A percentile compares a stretch with the other conserved stretches of the same genome.
Conservation (phyloP, 2,329 filamentous ascomycete species). For the Drechslera avenae region DNA sequence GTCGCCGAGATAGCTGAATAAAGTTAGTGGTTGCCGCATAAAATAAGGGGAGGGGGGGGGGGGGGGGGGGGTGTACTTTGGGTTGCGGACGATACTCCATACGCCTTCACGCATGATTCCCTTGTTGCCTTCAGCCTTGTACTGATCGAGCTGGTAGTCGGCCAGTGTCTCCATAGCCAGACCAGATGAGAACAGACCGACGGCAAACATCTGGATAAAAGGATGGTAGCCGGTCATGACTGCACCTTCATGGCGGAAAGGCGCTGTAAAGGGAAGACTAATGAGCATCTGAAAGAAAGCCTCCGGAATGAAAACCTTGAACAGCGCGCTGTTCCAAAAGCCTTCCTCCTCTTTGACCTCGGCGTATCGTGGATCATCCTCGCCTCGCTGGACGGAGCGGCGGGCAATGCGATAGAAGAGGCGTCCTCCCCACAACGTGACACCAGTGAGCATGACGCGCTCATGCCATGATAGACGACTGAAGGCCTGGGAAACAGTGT, state of each 20-base stretch:
- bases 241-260: conserved; percentile 56
- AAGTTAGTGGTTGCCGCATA: conserved; percentile 1
- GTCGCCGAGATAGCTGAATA: conserved; percentile 64
- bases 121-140: conserved; percentile 51
- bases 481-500: conserved; percentile 56
- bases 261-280: conserved; percentile 61
- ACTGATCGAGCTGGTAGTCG: conserved; percentile 61
- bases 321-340: conserved; percentile 64
- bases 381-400: conserved; percentile 56
- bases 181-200: conserved; percentile 63
- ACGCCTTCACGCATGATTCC: conserved; percentile 61
- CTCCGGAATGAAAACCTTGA: conserved; percentile 63
- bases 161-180: conserved; percentile 62
- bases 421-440: conserved; percentile 63
- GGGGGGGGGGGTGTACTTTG: conserved; percentile 59
- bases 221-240: conserved; percentile 47
- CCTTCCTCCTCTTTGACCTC: conserved; percentile 56
- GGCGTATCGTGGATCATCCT: conserved; percentile 63
- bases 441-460: conserved; percentile 60
- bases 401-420: conserved; percentile 61
- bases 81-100: conserved; percentile 66
- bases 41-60: background rate
- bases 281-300: conserved; percentile 63
- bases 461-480: conserved; percentile 59
- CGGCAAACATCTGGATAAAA: conserved; percentile 49